Evolutionary conservation across 257 asterid genomes (phyloP), one percentile per base, ranked within the genome.

Genomic region (Rhazya stricta): DNA sequence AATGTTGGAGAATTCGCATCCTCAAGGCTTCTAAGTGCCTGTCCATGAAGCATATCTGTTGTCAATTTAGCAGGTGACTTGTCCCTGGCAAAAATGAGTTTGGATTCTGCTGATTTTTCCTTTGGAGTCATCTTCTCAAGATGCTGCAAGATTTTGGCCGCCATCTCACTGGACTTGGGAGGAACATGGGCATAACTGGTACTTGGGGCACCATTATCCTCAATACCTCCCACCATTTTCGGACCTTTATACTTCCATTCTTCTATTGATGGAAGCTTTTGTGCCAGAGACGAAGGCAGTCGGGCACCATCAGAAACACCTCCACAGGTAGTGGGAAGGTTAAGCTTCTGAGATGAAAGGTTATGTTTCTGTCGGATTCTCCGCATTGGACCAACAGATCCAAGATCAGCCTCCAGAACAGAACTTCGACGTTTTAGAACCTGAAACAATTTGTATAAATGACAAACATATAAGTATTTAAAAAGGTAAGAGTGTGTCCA

Each of bases 121-220:
- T 84, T 89, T 25, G 98, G 93, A 60, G 93, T 81, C 79, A 92
- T 41, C 53, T 80, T 88, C 74, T 92, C 96, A 83, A 92, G 92
- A 46, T 89, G 94, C 85, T 89, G 89, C 79, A 95, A 88, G 77
- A 95, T 91, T 84, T 79, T 91, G 69, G 94, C 82, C 73, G 99
- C 99, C 79, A 85, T 86, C 83, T 89, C 90, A 76, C 84, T 88
- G 43, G 97, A 91, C 81, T 82, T 82, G 50, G 91, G 65, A 81
- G 94, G 96, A 65, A 91, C 88, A 53, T 67, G 81, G 34, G 85
- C 66, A 85, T 81, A 84, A 80, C 73, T 89, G 72, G 91, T 76
- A 72, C 86, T 84, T 21, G 96, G 86, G 67, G 77, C 69, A 79
- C 79, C 79, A 66, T 56, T 82, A 74, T 77, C 82, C 75, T 81